Base-by-base conservation (phyloP, 1,139 yeast genomes). In the Debaryomyces psychrophilus region DNA sequence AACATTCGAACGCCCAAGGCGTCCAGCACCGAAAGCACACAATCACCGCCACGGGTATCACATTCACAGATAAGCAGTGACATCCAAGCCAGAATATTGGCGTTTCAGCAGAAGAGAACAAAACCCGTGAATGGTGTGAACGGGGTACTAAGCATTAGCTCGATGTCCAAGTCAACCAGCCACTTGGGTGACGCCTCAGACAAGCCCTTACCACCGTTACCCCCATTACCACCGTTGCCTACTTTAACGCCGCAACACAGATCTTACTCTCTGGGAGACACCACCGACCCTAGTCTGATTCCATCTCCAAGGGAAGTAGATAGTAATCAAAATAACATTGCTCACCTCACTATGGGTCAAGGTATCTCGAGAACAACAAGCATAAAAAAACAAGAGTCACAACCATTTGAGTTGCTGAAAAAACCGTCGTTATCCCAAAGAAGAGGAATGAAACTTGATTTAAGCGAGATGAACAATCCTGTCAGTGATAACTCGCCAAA, bases 51-150 rank as follows among this genome's bases (percentile, higher is more conserved):
- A 8, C 37, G 50, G 1, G 34, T 55, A 4, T 37, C 57, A 8
- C 67, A 59, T 27, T 57, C 69, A 8, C 74, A 67, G 44, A 53
- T 74, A 17, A 85, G 78, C 60, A 82, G 88, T 11, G 89, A 83
- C 52, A 76, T 86, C 45, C 93, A 86, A 64, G 95, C 93, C 1
- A 71, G 90, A 52, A 73, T 87, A 42, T 67, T 85, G 65, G 92
- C 92, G 0, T 85, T 86, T 55, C 93, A 86, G 60, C 87, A 83
- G 53, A 81, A 80, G 58, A 70, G 90, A 52, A 72, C 79, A 25
- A 70, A 72, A 27, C 44, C 49, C 8, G 46, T 37, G 27, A 37
- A 42, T 31, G 23, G 33, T 2, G 23, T 22, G 4, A 37, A 44
- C n/a, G 28, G 22, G 5, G 25, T 7, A 12, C 8, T 33, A n/a